A percentile compares a stretch with the other conserved stretches of the same genome.
These are phyloP conservation scores for Wickerhamiella azymoides DNA, from an alignment of 805 yeast genomes.

Conservation along the genomic window DNA sequence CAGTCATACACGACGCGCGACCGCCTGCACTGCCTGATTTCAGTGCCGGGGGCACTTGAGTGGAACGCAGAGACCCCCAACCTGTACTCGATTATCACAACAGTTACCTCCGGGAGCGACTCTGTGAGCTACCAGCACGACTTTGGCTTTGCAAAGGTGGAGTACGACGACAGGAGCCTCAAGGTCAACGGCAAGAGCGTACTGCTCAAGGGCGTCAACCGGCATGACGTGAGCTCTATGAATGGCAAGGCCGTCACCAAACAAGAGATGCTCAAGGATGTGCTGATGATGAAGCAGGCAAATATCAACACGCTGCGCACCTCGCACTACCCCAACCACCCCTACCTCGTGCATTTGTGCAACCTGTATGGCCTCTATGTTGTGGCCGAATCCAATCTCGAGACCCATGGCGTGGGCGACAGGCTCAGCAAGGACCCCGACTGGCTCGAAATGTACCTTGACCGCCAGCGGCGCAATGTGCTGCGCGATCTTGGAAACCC, in stretches of 20 bases:
- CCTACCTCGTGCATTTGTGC: slow-evolving; percentile 24
- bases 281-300: slow-evolving; percentile 25
- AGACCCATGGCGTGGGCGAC: slow-evolving; percentile 26
- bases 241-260: slow-evolving; percentile 27
- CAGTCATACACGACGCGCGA: background rate
- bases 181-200: slow-evolving; percentile 24
- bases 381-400: slow-evolving; percentile 28
- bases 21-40: slow-evolving; percentile 23
- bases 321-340: slow-evolving; percentile 29
- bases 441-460: slow-evolving; percentile 27
- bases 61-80: slow-evolving; percentile 29
- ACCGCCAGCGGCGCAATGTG: slow-evolving; percentile 24
- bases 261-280: slow-evolving; percentile 25
- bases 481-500: slow-evolving; percentile 27
- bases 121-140: background rate
- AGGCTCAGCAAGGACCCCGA: slow-evolving; percentile 22
- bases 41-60: slow-evolving; percentile 19
- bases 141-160: slow-evolving; percentile 24
- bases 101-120: slow-evolving; percentile 9
- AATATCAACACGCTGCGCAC: slow-evolving; percentile 28
- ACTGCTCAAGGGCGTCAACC: slow-evolving; percentile 26
- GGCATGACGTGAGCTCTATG: slow-evolving; percentile 28
- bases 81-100: slow-evolving; percentile 21
- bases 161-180: slow-evolving; percentile 21
- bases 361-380: slow-evolving; percentile 27